Conservation (phyloP, 2,329 filamentous ascomycete species). For the Domatiomyces catenatus region DNA sequence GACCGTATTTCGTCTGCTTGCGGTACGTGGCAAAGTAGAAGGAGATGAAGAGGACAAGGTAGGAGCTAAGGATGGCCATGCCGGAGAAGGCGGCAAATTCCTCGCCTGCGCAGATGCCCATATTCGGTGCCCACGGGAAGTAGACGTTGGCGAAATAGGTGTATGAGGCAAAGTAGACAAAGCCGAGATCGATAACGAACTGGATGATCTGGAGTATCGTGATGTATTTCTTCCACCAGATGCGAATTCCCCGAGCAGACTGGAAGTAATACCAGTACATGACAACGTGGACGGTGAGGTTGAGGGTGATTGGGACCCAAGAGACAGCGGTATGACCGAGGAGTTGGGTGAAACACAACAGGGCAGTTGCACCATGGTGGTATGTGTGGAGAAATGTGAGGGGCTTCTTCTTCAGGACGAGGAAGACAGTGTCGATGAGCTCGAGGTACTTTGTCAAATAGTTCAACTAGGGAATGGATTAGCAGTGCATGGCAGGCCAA, state of each 20-base stretch:
- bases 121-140: constrained; percentile 69
- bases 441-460: constrained; percentile 98
- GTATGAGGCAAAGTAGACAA: constrained; percentile 98
- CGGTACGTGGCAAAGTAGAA: constrained; percentile 96
- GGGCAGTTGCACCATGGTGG: constrained; percentile 90
- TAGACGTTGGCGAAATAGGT: constrained; percentile 93
- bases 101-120: constrained; percentile 79
- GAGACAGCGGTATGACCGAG: constrained; percentile 85
- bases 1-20: constrained; percentile 41
- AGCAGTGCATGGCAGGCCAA: neutral
- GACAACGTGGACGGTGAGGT: constrained; percentile 86
- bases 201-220: constrained; percentile 94
- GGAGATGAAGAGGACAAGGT: constrained; percentile 94
- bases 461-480: constrained; percentile 51
- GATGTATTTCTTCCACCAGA: constrained; percentile 99
- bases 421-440: constrained; percentile 85
- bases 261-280: constrained; percentile 99
- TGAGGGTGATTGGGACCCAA: constrained; percentile 86
- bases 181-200: constrained; percentile 92
- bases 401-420: constrained; percentile 99
- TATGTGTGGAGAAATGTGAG: constrained; percentile 98
- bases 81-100: constrained; percentile 91
- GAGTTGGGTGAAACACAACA: constrained; percentile 95
- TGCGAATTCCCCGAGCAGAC: constrained; percentile 81
- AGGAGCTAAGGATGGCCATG: constrained; percentile 82